A percentile compares a stretch with the other conserved stretches of the same genome.
phyloP scores from a whole-genome alignment of 345 rosid species.

The Salix arbutifolia region DNA sequence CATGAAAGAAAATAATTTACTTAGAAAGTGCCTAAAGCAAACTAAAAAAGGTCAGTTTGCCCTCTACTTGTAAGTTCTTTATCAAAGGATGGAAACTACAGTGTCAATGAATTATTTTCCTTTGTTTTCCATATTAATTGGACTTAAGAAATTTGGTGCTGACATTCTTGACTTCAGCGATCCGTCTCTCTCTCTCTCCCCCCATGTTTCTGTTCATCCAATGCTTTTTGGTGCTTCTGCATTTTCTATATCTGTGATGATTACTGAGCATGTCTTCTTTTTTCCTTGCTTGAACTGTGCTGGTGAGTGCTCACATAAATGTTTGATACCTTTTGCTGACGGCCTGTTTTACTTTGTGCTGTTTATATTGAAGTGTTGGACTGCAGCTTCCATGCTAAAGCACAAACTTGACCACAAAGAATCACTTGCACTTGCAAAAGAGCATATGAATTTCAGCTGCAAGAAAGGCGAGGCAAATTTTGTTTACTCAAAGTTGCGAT shows the following conservation, averaged over 20 bases:
- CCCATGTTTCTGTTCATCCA: background rate
- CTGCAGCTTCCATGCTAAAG: constrained; percentile 64
- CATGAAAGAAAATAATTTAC: too few species aligned
- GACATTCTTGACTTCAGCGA: background rate
- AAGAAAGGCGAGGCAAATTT: constrained; percentile 56
- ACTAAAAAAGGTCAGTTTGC: too few species aligned
- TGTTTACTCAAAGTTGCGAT: constrained; percentile 49
- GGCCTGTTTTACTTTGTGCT: constrained; percentile 5
- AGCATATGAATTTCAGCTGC: constrained; percentile 59
- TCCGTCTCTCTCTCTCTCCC: background rate
- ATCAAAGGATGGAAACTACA: background rate
- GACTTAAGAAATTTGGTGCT: background rate
- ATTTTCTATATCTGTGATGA: background rate
- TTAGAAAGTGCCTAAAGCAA: too few species aligned
- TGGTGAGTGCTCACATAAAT: background rate
- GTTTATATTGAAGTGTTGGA: constrained; percentile 68
- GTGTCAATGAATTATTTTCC: background rate
- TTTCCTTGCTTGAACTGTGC: background rate
- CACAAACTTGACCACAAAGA: constrained; percentile 55
- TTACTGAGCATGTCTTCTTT: background rate
- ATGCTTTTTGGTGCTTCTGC: background rate
- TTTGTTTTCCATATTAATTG: background rate
- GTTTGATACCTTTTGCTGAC: background rate
- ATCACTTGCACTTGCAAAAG: constrained; percentile 63
- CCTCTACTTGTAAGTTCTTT: too few species aligned